Evolutionary conservation across 2,329 filamentous ascomycete genomes (phyloP), one percentile per base, ranked within the genome.

Genomic region (Ophiostoma piceae): DNA sequence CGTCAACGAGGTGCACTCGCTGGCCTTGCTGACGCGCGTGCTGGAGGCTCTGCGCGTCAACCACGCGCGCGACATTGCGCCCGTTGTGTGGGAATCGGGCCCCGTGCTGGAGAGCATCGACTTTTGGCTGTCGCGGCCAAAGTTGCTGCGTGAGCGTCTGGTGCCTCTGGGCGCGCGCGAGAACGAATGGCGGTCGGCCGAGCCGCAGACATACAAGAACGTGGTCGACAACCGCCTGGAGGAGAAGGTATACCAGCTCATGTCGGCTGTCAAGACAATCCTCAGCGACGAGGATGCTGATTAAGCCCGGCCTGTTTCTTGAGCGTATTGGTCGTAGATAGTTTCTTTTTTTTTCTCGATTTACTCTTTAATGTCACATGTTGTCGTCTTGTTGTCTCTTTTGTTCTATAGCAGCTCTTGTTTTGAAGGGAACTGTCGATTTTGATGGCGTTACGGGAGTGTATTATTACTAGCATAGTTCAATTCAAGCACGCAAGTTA

Each of bases 51-150:
- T 92, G 75, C 84, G 87, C 22, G 84, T 76, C 76, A 87, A 82
- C 68, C 92, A 91, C 67, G 84, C 85, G n/a, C 87, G 89, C 29
- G 89, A 92, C 32, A 88, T 97, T 1, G 86, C 89, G 16, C 82
- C 86, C 9, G 83, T 97, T 7, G 84, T 87, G 68, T 96, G 92
- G 89, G 92, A 97, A 76, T 84, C 86, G 14, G 83, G 84, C 0
- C 83, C 84, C 1, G 85, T 96, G 66, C 85, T 90, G 73, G 94
- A 96, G 77, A 92, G 95, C 75, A 87, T 96, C 5, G 92, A 96
- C 74, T 91, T 91, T 73, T 92, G 92, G 84, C 80, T 97, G 47
- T 84, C 87, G 37, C 88, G 88, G 68, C 85, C 88, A 71, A 87
- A 87, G 73, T 81, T 89, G 69, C 81, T 97, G 70, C 85, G 89